Conservation (phyloP, 352 stramenopile species). For the Pythium coloratum region DNA sequence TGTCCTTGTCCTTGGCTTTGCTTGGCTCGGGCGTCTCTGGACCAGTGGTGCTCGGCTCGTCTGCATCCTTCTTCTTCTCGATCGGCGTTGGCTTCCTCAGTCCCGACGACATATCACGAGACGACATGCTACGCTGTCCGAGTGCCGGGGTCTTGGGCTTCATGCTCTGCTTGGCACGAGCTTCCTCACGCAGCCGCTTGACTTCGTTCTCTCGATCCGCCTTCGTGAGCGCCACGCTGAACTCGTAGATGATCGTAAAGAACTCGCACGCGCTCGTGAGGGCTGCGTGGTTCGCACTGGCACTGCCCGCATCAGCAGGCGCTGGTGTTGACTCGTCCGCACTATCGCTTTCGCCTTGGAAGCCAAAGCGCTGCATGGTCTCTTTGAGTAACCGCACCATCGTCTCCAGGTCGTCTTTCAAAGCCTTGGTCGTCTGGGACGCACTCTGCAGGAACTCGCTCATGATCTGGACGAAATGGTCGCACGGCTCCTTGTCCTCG, state of each 20-base stretch:
- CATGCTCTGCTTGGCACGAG: conserved; percentile 51
- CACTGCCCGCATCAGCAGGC: neutral
- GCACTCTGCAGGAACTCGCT: conserved; percentile 55
- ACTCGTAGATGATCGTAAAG: conserved; percentile 76
- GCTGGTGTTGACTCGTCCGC: conserved; percentile 27
- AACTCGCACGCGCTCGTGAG: conserved; percentile 57
- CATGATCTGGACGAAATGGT: conserved; percentile 71
- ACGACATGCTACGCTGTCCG: conserved; percentile 30
- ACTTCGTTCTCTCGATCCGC: conserved; percentile 76
- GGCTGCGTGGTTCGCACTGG: conserved; percentile 29
- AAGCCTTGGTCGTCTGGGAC: conserved; percentile 21
- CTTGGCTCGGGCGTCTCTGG: conserved; percentile 23
- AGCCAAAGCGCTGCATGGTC: conserved; percentile 66
- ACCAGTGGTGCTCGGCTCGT: neutral
- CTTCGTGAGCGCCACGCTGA: conserved; percentile 75
- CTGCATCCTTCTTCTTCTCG: conserved; percentile 18
- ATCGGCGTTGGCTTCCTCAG: conserved; percentile 10
- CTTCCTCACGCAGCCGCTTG: conserved; percentile 67
- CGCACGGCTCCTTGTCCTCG: conserved; percentile 58
- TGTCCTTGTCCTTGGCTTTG: conserved; percentile 27
- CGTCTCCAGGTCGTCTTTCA: conserved; percentile 55
- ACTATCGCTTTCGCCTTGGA: conserved; percentile 33
- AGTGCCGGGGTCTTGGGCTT: conserved; percentile 26
- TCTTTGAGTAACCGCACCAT: conserved; percentile 50
- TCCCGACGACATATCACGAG: conserved; percentile 20